phyloP scores from a whole-genome alignment of 257 asterid genomes.

The Ehretia macrophylla region DNA sequence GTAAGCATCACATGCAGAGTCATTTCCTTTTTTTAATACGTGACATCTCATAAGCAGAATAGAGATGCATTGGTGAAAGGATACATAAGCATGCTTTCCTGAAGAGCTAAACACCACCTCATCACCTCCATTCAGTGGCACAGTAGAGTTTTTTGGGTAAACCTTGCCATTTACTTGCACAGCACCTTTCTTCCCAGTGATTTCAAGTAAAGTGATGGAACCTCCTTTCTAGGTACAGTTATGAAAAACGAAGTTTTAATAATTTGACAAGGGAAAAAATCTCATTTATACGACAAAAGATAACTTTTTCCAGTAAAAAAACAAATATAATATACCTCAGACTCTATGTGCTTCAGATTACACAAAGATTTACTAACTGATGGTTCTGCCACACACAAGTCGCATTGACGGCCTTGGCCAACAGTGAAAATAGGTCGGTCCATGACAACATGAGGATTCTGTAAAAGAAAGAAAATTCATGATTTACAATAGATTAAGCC shows the following conservation, averaged over 20 bases:
- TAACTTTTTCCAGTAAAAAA: background rate
- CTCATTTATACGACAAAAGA: background rate
- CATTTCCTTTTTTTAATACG: no score
- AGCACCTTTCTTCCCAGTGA: slow-evolving; percentile 70
- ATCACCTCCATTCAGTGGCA: slow-evolving; percentile 72
- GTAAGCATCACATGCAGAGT: no score
- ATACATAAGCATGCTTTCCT: slow-evolving; percentile 79
- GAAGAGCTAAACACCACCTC: slow-evolving; percentile 75
- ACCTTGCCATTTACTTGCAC: slow-evolving; percentile 78
- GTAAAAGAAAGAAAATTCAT: slow-evolving; percentile 20
- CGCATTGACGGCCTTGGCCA: slow-evolving; percentile 50
- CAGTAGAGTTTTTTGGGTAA: slow-evolving; percentile 57
- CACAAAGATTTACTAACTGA: slow-evolving; percentile 65
- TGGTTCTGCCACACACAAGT: slow-evolving; percentile 65
- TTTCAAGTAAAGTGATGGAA: slow-evolving; percentile 59
- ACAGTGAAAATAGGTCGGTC: slow-evolving; percentile 42
- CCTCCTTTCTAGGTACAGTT: slow-evolving; percentile 50
- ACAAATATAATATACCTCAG: slow-evolving; percentile 47
- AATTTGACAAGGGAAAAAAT: background rate
- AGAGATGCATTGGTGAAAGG: slow-evolving; percentile 37
- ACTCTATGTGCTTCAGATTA: slow-evolving; percentile 55
- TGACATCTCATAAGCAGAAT: background rate
- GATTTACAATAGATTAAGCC: background rate
- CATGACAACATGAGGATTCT: slow-evolving; percentile 77
- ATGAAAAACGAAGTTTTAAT: slow-evolving; percentile 1